These are phyloP conservation scores for Venturia pyrina DNA, from an alignment of 2,329 filamentous ascomycete species.

Conservation along the genomic window DNA sequence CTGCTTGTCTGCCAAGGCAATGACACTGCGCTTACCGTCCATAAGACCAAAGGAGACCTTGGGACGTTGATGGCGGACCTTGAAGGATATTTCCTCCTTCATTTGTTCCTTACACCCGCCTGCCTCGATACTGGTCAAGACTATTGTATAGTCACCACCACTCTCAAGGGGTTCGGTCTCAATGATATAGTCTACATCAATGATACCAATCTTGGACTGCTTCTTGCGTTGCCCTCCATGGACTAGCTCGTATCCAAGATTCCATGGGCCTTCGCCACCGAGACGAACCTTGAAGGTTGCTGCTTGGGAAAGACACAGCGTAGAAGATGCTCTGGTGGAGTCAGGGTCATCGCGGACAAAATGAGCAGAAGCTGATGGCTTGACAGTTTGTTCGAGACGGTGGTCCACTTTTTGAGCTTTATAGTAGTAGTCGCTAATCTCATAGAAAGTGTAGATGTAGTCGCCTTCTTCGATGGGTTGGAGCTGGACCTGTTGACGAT, in stretches of 20 bases:
- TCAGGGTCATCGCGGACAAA: slow-evolving; percentile 45
- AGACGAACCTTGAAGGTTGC: slow-evolving; percentile 66
- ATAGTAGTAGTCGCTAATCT: slow-evolving; percentile 77
- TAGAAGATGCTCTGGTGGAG: slow-evolving; percentile 32
- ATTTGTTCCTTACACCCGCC: slow-evolving; percentile 79
- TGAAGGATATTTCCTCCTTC: slow-evolving; percentile 75
- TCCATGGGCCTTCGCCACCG: slow-evolving; percentile 77
- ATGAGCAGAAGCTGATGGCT: slow-evolving; percentile 74
- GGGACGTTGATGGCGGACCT: slow-evolving; percentile 79
- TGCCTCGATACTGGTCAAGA: slow-evolving; percentile 76
- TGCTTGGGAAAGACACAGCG: slow-evolving; percentile 76
- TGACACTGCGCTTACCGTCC: slow-evolving; percentile 65
- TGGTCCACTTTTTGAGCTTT: slow-evolving; percentile 46
- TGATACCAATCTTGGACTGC: slow-evolving; percentile 54
- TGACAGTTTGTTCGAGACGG: slow-evolving; percentile 74
- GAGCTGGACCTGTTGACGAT: slow-evolving; percentile 71
- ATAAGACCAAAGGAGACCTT: slow-evolving; percentile 77
- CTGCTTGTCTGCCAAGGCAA: slow-evolving; percentile 64
- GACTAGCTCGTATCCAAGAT: slow-evolving; percentile 82
- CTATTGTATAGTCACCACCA: slow-evolving; percentile 83
- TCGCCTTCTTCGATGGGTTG: slow-evolving; percentile 71
- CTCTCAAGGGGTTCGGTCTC: slow-evolving; percentile 62
- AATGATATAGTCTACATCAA: slow-evolving; percentile 56
- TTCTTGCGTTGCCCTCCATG: slow-evolving; percentile 78
- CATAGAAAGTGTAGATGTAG: slow-evolving; percentile 77